Evolutionary conservation across 306 rosid species (phyloP).

Genomic region (Fragaria vesca): DNA sequence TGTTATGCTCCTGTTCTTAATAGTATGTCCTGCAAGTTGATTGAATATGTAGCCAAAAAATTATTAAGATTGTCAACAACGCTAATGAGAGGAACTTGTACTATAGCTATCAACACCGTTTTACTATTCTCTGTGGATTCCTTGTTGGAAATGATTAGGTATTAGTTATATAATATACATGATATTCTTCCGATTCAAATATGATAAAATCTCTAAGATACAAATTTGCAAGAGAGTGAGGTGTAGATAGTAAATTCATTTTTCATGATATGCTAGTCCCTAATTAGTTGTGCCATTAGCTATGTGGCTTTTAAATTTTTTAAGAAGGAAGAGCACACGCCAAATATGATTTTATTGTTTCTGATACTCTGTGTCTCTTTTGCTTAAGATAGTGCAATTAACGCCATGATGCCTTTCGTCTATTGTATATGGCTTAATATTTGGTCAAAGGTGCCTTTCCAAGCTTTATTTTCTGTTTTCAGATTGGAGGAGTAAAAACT

Average conservation of each 20-base stretch:
- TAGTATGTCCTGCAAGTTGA: neutral
- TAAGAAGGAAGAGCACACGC: neutral
- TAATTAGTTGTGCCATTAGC: neutral
- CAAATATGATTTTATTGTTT: neutral
- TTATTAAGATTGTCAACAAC: neutral
- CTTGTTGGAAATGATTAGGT: neutral
- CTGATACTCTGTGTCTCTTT: neutral
- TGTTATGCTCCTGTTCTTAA: neutral
- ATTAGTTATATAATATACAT: neutral
- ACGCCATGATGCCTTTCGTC: neutral
- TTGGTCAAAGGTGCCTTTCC: neutral
- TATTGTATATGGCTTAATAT: neutral
- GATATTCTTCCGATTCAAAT: neutral
- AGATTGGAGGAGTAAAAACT: constrained; percentile 62
- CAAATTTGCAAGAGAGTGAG: neutral
- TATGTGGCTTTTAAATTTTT: neutral
- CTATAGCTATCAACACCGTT: neutral
- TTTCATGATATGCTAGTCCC: neutral
- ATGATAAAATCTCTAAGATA: neutral
- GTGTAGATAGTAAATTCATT: neutral
- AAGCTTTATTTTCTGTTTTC: constrained; percentile 17
- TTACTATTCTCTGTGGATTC: neutral
- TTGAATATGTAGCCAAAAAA: neutral
- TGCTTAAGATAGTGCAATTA: neutral
- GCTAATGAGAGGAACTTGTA: neutral